Evolutionary conservation across 768 basidiomycete species (phyloP), one percentile per base, ranked within the genome.

Genomic region (Sarcodon sp.): DNA sequence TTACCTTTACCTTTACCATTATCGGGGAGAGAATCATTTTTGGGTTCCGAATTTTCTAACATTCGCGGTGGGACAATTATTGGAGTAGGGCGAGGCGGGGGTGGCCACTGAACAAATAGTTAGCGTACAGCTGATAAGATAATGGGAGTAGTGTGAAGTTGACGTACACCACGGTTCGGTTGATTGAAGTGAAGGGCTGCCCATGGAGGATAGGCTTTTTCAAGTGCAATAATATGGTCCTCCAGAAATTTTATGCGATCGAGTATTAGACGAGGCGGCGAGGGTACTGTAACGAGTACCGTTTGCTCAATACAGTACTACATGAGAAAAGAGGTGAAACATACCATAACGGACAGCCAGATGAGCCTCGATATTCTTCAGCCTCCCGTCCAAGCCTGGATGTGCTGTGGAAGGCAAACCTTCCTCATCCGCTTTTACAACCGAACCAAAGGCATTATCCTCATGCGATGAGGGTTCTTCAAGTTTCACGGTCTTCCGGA

Each of bases 111-210:
- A 16, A 13, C 13, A 27, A 18, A 49, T 33, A 31, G 38, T n/a
- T 0, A 39, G 13, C 15, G 32, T 8, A 6, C 31, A 44, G 43
- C 36, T 8, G 47, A 31, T 39, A 21, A n/a, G 21, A 33, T 46
- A 10, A 47, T 44, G 10, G 37, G 33, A 33, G 33, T 12, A 47
- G n/a, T n/a, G n/a, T 32, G 47, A 47, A 10, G 48, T 49, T 34
- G 13, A 48, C 4, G 72, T 64, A 89, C 87, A 27, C 80, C 83
- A 49, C 87, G 77, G 55, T 78, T 73, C 3, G 87, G 87, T 58
- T 90, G 87, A 48, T 84, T 87, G 60, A 89, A 89, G 58, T 89
- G 87, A n/a, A 89, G 65, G 7, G 87, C 85, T 0, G 87, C 84
- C 87, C 87, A 89, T 5, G 87, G 84, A 3, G 87, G 87, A 56